Evolutionary conservation across 2,329 filamentous ascomycete species (phyloP).

Genomic region (Trichoderma semiorbis): DNA sequence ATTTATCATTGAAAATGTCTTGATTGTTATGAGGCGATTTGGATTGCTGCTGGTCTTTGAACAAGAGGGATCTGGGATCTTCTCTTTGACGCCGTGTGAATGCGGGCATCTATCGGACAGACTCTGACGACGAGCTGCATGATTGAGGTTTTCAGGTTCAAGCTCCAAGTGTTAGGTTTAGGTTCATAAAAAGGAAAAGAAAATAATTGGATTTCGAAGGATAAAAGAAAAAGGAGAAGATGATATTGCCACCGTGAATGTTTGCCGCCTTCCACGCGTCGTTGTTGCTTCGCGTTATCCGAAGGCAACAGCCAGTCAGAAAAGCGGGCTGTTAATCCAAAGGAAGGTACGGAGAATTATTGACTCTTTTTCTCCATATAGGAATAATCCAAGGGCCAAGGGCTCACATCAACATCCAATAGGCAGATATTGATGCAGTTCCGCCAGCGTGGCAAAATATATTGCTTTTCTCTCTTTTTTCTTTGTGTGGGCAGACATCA

Average conservation of each 20-base stretch:
- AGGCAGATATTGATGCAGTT: background rate
- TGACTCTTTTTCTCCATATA: background rate
- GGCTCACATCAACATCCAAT: background rate
- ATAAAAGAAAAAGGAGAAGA: background rate
- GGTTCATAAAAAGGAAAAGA: background rate
- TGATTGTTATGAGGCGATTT: background rate
- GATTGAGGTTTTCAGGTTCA: background rate
- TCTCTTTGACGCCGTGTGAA: background rate
- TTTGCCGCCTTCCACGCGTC: background rate
- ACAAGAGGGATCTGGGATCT: background rate
- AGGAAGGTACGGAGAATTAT: background rate
- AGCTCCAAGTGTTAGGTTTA: background rate
- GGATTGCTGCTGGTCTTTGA: background rate
- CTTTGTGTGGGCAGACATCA: background rate
- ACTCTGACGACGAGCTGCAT: background rate
- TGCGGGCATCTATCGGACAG: background rate
- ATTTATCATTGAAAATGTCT: background rate
- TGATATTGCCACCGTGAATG: background rate
- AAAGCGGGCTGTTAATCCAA: background rate
- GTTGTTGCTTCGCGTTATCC: background rate
- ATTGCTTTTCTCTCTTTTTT: background rate
- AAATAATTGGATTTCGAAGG: background rate
- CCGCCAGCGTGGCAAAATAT: background rate
- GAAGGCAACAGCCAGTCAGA: background rate
- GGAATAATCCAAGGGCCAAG: background rate